A percentile compares a stretch with the other conserved stretches of the same genome.
Conservation (phyloP, 805 yeast species). For the Metschnikowia cerradonensis region DNA sequence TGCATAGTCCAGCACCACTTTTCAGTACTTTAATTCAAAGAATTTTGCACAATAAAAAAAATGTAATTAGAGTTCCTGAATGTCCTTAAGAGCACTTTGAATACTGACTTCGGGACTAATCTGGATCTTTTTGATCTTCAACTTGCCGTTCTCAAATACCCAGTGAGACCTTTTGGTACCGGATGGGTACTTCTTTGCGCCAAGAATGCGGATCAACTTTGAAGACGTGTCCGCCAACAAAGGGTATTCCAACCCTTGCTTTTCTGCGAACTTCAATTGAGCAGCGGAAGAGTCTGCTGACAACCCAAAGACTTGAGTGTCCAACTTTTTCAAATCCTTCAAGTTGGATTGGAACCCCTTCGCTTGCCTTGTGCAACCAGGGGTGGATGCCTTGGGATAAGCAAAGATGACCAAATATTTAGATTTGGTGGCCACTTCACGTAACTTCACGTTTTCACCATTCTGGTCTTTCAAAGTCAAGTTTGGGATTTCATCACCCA, state of each 20-base stretch:
- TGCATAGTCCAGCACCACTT: background rate
- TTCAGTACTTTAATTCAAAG: background rate
- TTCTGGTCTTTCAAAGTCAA: slow-evolving; percentile 64
- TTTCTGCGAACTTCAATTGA: slow-evolving; percentile 70
- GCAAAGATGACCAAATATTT: slow-evolving; percentile 48
- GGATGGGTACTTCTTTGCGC: slow-evolving; percentile 75
- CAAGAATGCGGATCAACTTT: slow-evolving; percentile 65
- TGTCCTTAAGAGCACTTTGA: slow-evolving; percentile 52
- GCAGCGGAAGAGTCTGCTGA: slow-evolving; percentile 79
- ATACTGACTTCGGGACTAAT: slow-evolving; percentile 53
- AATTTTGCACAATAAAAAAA: background rate
- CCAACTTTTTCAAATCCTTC: slow-evolving; percentile 44
- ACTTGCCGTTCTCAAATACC: slow-evolving; percentile 76
- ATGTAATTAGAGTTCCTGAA: background rate
- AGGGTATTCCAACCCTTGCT: slow-evolving; percentile 69
- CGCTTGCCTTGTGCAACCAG: slow-evolving; percentile 96
- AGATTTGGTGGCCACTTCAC: slow-evolving; percentile 26
- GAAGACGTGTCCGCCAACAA: slow-evolving; percentile 73
- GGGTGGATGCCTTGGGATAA: slow-evolving; percentile 90
- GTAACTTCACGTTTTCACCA: slow-evolving; percentile 46
- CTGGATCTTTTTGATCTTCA: slow-evolving; percentile 49
- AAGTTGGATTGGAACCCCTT: slow-evolving; percentile 76
- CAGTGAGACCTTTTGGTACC: slow-evolving; percentile 90
- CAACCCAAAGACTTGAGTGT: slow-evolving; percentile 69
- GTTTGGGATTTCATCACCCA: slow-evolving; percentile 68